phyloP scores from a whole-genome alignment of 192 early-diverging fungal genomes.

The Coemansia erecta region DNA sequence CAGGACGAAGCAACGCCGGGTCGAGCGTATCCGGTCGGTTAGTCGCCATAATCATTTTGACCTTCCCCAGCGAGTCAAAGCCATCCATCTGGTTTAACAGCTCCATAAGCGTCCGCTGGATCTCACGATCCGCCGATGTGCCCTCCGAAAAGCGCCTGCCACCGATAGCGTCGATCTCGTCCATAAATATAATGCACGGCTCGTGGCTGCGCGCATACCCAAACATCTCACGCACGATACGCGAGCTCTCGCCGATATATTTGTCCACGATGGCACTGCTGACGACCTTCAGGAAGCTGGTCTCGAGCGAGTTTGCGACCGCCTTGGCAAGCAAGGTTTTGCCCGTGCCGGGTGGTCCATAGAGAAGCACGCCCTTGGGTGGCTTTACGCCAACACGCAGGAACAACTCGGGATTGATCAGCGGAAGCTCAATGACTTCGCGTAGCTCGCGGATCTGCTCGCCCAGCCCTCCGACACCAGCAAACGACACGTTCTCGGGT shows the following conservation, averaged over 20 bases:
- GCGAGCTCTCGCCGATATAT: slow-evolving; percentile 98
- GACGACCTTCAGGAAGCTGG: slow-evolving; percentile 98
- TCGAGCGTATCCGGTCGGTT: slow-evolving; percentile 99
- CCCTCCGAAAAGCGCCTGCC: slow-evolving; percentile 98
- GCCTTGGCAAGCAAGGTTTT: slow-evolving; percentile 97
- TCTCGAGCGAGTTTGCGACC: slow-evolving; percentile 94
- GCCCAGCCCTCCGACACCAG: slow-evolving; percentile 91
- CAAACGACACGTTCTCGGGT: slow-evolving; percentile 92
- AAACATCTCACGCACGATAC: slow-evolving; percentile 99
- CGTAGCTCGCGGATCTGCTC: slow-evolving; percentile 98
- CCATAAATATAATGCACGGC: slow-evolving; percentile 99
- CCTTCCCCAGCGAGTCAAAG: slow-evolving; percentile 97
- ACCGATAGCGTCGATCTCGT: slow-evolving; percentile 99
- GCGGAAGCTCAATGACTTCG: slow-evolving; percentile 98
- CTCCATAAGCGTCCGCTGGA: slow-evolving; percentile 99
- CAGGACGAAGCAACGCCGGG: slow-evolving; percentile 94
- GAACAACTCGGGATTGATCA: slow-evolving; percentile 99
- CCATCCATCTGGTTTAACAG: slow-evolving; percentile 99
- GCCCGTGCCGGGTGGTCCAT: slow-evolving; percentile 96
- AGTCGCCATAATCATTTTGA: slow-evolving; percentile 99
- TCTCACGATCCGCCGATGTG: slow-evolving; percentile 99
- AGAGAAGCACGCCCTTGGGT: slow-evolving; percentile 96
- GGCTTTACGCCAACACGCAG: slow-evolving; percentile 97
- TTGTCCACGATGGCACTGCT: slow-evolving; percentile 99
- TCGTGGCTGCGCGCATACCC: slow-evolving; percentile 99